These are phyloP conservation scores for Stemphylium lycopersici DNA, from an alignment of 2,329 filamentous ascomycete species.

Conservation along the genomic window DNA sequence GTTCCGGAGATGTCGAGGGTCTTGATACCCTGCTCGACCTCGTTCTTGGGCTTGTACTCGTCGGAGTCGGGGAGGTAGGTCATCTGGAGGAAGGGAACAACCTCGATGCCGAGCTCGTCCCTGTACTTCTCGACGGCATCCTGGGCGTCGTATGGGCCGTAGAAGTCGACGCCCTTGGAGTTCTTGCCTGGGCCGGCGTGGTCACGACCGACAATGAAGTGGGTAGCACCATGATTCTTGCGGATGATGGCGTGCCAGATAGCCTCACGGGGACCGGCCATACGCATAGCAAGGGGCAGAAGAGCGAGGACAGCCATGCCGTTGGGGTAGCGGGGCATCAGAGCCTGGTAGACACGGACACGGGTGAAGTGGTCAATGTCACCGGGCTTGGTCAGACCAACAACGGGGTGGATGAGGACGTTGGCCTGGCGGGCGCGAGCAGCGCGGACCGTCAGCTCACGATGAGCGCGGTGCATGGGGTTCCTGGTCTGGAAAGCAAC, in stretches of 20 bases:
- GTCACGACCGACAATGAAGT: conserved; percentile 99
- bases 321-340: conserved; percentile 96
- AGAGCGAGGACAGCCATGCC: conserved; percentile 98
- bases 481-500: conserved; percentile 98
- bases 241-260: conserved; percentile 99
- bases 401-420: conserved; percentile 97
- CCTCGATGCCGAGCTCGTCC: conserved; percentile 95
- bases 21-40: conserved; percentile 81
- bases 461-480: conserved; percentile 98
- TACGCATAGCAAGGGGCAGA: conserved; percentile 95
- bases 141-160: conserved; percentile 97
- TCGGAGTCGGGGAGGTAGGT: conserved; percentile 97
- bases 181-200: conserved; percentile 98
- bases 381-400: conserved; percentile 97
- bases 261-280: conserved; percentile 97
- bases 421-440: conserved; percentile 96
- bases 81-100: conserved; percentile 99
- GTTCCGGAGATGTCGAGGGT: conserved; percentile 67
- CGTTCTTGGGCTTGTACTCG: conserved; percentile 92
- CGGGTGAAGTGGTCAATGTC: conserved; percentile 99
- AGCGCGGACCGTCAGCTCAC: conserved; percentile 95
- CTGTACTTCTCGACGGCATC: conserved; percentile 95
- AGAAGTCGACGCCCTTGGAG: conserved; percentile 95
- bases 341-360: conserved; percentile 96
- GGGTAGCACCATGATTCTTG: conserved; percentile 98